phyloP scores from a whole-genome alignment of 352 stramenopile genomes.

The Thraustotheca clavata region DNA sequence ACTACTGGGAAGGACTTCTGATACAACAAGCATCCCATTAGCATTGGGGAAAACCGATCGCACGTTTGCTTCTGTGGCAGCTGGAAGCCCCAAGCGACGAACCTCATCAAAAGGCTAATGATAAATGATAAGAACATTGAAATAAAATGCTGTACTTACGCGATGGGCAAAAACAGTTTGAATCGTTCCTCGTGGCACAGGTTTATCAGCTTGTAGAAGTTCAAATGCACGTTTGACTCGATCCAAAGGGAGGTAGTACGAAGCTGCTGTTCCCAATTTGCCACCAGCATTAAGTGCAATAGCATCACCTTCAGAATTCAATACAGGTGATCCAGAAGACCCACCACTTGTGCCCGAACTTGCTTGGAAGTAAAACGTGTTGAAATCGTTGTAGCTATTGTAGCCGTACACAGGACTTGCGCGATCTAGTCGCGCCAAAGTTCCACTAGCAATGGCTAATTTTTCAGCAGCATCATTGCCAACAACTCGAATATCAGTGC shows the following conservation, averaged over 20 bases:
- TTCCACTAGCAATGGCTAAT: slow-evolving; percentile 85
- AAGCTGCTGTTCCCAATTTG: slow-evolving; percentile 76
- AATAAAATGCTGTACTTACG: slow-evolving; percentile 19
- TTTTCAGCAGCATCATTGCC: slow-evolving; percentile 91
- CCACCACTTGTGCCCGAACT: slow-evolving; percentile 80
- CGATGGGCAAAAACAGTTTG: slow-evolving; percentile 88
- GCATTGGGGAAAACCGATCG: slow-evolving; percentile 69
- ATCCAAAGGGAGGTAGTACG: slow-evolving; percentile 87
- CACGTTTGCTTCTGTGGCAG: slow-evolving; percentile 67
- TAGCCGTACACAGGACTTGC: slow-evolving; percentile 83
- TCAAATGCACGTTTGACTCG: slow-evolving; percentile 83
- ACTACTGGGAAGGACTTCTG: slow-evolving; percentile 74
- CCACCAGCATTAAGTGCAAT: slow-evolving; percentile 89
- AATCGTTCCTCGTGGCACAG: slow-evolving; percentile 78
- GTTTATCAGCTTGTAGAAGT: slow-evolving; percentile 53
- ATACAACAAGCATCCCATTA: slow-evolving; percentile 87
- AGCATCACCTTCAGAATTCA: slow-evolving; percentile 80
- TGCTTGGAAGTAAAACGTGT: slow-evolving; percentile 91
- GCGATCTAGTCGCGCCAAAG: slow-evolving; percentile 85
- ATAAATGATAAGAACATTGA: background rate
- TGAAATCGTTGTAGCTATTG: slow-evolving; percentile 91
- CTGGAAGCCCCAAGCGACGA: slow-evolving; percentile 63
- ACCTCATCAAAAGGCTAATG: slow-evolving; percentile 83
- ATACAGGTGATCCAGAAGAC: slow-evolving; percentile 80
- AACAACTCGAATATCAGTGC: slow-evolving; percentile 88